These are phyloP conservation scores for Botrytis porri DNA, from an alignment of 2,329 filamentous ascomycete species.

Conservation along the genomic window DNA sequence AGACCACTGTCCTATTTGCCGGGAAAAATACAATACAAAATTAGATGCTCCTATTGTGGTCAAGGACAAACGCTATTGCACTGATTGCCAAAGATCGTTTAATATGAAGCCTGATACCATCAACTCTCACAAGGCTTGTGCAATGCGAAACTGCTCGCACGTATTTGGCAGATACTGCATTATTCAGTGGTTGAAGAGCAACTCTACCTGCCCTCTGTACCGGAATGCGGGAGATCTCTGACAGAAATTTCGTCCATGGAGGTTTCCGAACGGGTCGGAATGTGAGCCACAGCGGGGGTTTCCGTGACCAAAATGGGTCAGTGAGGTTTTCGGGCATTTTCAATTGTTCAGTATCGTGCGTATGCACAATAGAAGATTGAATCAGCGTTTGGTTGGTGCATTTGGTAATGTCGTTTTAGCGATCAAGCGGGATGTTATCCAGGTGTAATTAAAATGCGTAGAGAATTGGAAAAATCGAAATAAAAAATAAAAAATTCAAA, in stretches of 20 bases:
- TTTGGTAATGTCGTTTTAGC: neutral
- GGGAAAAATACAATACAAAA: neutral
- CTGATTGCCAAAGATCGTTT: neutral
- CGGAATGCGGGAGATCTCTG: neutral
- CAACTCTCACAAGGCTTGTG: neutral
- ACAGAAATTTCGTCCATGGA: neutral
- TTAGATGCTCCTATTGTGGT: neutral
- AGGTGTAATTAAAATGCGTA: neutral
- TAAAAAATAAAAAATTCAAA: no score
- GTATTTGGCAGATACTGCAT: conserved; percentile 3
- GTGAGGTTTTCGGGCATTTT: neutral
- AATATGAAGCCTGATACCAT: neutral
- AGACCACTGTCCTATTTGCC: neutral
- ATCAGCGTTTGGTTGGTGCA: neutral
- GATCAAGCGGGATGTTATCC: neutral
- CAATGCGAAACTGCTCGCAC: neutral
- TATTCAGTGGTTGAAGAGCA: neutral
- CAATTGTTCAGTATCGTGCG: neutral
- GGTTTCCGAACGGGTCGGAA: neutral
- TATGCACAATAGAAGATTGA: neutral
- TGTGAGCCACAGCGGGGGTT: neutral
- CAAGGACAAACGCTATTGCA: neutral
- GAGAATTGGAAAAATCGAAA: no score
- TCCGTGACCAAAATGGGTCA: no score
- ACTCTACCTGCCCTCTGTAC: neutral